Conservation (phyloP, 2,329 filamentous ascomycete species). For the Scedosporium minutisporum region DNA sequence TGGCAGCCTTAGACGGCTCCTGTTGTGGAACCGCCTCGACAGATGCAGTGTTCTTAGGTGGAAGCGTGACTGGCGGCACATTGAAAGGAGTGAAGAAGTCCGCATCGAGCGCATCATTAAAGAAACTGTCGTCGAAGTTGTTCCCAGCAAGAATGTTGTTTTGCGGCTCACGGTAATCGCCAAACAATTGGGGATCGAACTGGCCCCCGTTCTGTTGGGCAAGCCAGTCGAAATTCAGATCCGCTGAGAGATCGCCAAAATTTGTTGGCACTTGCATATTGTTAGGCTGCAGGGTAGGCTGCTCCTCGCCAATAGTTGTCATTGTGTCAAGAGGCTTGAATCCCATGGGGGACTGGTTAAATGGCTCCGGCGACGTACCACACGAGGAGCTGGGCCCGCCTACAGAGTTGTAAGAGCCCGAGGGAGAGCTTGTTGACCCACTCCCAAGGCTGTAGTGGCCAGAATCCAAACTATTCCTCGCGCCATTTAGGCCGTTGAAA, state of each 20-base stretch:
- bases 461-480: slow-evolving; percentile 42
- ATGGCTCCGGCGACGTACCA: slow-evolving; percentile 69
- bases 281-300: background rate
- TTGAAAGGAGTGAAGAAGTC: slow-evolving; percentile 81
- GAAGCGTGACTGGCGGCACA: slow-evolving; percentile 31
- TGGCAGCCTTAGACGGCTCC: background rate
- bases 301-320: slow-evolving; percentile 58
- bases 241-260: slow-evolving; percentile 12
- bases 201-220: slow-evolving; percentile 72
- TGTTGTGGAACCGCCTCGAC: background rate
- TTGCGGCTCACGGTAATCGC: slow-evolving; percentile 84
- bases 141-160: slow-evolving; percentile 63
- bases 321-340: slow-evolving; percentile 54
- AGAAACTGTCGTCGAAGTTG: slow-evolving; percentile 60
- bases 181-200: slow-evolving; percentile 87
- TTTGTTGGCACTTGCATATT: slow-evolving; percentile 19
- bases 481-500: slow-evolving; percentile 22
- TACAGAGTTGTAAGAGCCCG: slow-evolving; percentile 52
- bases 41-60: slow-evolving; percentile 47
- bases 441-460: slow-evolving; percentile 33
- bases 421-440: slow-evolving; percentile 53
- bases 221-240: slow-evolving; percentile 60
- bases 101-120: slow-evolving; percentile 68
- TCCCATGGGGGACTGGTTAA: slow-evolving; percentile 59
- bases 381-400: slow-evolving; percentile 55